Evolutionary conservation across 75 land plant species (phyloP), one percentile per base, ranked within the genome.

Genomic region (Cryptomeria japonica): DNA sequence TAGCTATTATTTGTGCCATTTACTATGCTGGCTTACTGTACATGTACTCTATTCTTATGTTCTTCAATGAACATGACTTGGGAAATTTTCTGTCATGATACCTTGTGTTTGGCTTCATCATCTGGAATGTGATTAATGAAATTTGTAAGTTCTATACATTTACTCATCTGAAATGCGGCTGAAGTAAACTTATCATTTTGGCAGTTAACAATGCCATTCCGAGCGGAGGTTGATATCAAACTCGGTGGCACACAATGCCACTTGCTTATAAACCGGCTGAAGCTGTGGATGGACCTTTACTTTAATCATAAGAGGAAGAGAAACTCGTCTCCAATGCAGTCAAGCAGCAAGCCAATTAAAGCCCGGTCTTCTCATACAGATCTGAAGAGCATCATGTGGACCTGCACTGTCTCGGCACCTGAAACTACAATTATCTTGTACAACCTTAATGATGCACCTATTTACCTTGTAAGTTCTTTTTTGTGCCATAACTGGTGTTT

Each of bases 231-330:
- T 88, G 96, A 98, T 89, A 87, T 96, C 58, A 96, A 97, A 90
- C 91, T 98, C 41, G 99, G 99, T 53, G 99, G 99, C 28, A 96
- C 99, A 13, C 98, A 97, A 80, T 95, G 95, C 92, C 94, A 95
- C 44, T 83, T 98, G 22, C 87, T 95, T 53, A 87, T 90, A 82
- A 92, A 89, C 79, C 94, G 94, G 88, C 80, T 96, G 49, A 90
- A 90, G 73, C 96, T 94, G 89, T 96, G 93, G 94, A 77, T 95
- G 86, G 87, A 88, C 31, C 86, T 96, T 77, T 87, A 88, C 56
- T 55, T 86, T 9, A 90, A 91, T 51, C 80, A 91, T 38, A 92
- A 86, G 84, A 85, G 90, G 87, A 93, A 91, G 76, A 90, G 46
- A 22, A 90, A 90, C 88, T 90, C 2, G 44, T 56, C 89, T 85